Conservation (phyloP, 2,329 filamentous ascomycete species). For the Dactylellina drechsleri region DNA sequence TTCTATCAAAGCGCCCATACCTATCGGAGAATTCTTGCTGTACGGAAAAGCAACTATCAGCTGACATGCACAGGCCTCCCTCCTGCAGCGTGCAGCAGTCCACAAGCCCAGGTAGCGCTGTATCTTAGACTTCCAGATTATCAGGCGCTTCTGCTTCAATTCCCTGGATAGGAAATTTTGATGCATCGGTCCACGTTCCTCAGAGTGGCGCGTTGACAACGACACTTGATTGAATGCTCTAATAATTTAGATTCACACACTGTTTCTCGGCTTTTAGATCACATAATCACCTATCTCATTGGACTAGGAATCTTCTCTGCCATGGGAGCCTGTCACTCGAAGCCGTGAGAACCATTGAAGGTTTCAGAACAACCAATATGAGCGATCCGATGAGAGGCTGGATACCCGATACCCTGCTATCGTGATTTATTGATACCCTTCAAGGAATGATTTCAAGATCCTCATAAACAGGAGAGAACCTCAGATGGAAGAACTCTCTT, state of each 20-base stretch:
- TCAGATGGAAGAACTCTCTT: constrained; percentile 29
- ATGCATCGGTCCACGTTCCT: constrained; percentile 55
- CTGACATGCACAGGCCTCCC: constrained; percentile 44
- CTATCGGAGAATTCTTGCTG: constrained; percentile 43
- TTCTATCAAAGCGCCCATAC: constrained; percentile 52
- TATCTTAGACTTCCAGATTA: constrained; percentile 39
- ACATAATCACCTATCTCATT: constrained; percentile 41
- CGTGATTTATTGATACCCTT: constrained; percentile 48
- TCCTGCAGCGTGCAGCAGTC: constrained; percentile 36
- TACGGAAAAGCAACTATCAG: constrained; percentile 54
- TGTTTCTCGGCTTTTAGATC: constrained; percentile 39
- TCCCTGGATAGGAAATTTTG: constrained; percentile 53
- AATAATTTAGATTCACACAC: constrained; percentile 36
- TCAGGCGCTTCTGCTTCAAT: constrained; percentile 50
- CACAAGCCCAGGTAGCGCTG: constrained; percentile 55
- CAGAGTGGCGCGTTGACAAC: constrained; percentile 54
- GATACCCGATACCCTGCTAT: constrained; percentile 40
- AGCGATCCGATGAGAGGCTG: constrained; percentile 53
- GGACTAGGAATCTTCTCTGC: constrained; percentile 50
- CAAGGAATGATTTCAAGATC: constrained; percentile 26
- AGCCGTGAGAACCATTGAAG: constrained; percentile 43
- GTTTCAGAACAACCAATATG: constrained; percentile 48
- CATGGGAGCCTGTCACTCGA: constrained; percentile 38
- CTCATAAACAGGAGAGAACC: constrained; percentile 49
- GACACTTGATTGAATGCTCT: constrained; percentile 48